Percentiles rank a stretch among this genome's conserved stretches.
These are phyloP conservation scores for Gynochthodes officinalis DNA, from an alignment of 257 asterid species.

Conservation along the genomic window DNA sequence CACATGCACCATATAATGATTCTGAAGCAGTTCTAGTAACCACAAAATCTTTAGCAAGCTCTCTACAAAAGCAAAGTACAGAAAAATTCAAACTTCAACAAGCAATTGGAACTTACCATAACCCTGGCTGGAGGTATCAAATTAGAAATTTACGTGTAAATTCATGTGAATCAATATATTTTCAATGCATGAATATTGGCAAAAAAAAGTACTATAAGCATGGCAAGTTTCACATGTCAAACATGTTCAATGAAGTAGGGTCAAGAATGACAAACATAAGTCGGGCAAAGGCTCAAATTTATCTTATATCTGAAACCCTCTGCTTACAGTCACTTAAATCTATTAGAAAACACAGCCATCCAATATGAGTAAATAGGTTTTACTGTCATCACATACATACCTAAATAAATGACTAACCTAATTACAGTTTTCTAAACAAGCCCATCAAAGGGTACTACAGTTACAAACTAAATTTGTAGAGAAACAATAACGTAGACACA, in stretches of 20 bases:
- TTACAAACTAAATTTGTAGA: background rate
- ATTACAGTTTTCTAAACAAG: background rate
- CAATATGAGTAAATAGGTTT: background rate
- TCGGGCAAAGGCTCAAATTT: background rate
- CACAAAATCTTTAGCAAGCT: constrained; percentile 97
- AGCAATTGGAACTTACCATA: background rate
- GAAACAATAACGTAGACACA: background rate
- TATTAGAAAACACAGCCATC: background rate
- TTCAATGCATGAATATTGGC: background rate
- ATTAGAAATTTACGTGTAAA: background rate
- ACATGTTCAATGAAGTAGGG: background rate
- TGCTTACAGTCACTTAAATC: background rate
- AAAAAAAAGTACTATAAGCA: background rate
- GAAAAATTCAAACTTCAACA: background rate
- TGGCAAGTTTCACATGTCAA: background rate
- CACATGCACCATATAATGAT: constrained; percentile 97
- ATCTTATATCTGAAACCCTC: background rate
- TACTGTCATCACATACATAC: background rate
- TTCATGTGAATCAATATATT: background rate
- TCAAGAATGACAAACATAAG: background rate
- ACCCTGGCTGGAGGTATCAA: background rate
- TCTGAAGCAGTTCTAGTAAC: constrained; percentile 97
- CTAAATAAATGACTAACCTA: background rate
- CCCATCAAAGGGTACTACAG: background rate
- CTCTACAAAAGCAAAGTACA: constrained; percentile 44